phyloP scores from a whole-genome alignment of 1,284 basidiomycete species.

The Malassezia pachydermatis region DNA sequence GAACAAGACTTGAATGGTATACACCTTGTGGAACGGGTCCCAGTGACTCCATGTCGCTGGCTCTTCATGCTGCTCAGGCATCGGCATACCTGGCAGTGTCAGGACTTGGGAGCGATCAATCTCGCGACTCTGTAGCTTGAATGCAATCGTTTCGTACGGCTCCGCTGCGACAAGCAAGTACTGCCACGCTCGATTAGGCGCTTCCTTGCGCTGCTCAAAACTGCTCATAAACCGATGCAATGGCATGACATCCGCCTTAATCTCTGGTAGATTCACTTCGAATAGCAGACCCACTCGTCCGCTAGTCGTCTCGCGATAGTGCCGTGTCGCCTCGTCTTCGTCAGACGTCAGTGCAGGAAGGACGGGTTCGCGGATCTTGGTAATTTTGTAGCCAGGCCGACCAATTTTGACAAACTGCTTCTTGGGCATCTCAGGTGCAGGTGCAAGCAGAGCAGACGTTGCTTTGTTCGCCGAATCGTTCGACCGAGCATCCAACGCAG shows the following conservation, averaged over 20 bases:
- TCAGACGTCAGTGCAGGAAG: slow-evolving; percentile 1
- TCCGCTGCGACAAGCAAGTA: slow-evolving; percentile 97
- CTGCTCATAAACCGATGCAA: slow-evolving; percentile 91
- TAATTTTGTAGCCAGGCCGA: slow-evolving; percentile 82
- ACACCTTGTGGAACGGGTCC: slow-evolving; percentile 38
- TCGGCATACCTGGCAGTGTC: slow-evolving; percentile 23
- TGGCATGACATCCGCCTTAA: slow-evolving; percentile 70
- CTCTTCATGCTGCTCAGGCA: slow-evolving; percentile 25
- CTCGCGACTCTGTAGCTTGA: slow-evolving; percentile 92
- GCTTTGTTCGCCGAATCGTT: slow-evolving; percentile 56
- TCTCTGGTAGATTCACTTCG: slow-evolving; percentile 84
- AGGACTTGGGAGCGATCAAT: slow-evolving; percentile 58
- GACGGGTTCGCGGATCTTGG: slow-evolving; percentile 64
- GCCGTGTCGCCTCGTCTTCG: slow-evolving; percentile 11
- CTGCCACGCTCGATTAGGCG: slow-evolving; percentile 88
- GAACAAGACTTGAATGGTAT: slow-evolving; percentile 40
- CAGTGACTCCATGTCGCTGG: slow-evolving; percentile 40
- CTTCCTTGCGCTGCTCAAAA: slow-evolving; percentile 93
- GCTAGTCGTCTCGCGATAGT: slow-evolving; percentile 8
- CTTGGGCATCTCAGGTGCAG: slow-evolving; percentile 26
- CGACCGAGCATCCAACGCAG: slow-evolving; percentile 67
- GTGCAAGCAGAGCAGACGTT: slow-evolving; percentile 55
- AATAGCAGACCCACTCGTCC: slow-evolving; percentile 77
- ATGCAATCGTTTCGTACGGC: slow-evolving; percentile 96
- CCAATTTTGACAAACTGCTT: slow-evolving; percentile 83